Evolutionary conservation across 176 grass and related monocot species (phyloP), one percentile per base, ranked within the genome.

Genomic region (Lolium multiflorum): DNA sequence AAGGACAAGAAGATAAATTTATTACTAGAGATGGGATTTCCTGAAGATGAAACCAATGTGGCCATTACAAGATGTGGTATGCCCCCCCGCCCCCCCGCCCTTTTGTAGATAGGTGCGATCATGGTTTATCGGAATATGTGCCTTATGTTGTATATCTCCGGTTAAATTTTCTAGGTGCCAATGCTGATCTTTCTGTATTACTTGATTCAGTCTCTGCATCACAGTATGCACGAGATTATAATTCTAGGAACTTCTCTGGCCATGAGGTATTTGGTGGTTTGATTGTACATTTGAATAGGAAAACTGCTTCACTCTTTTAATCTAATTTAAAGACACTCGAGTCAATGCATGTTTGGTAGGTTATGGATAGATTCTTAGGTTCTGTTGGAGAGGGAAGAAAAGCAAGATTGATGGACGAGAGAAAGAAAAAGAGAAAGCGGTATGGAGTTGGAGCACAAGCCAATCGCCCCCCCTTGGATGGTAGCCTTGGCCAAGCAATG

Each of bases 361-460:
- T 35, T 35, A 35, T 35, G 31, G 31, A 35, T 35, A 35, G 1
- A 35, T 35, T 35, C 21, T 76, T 48, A 16, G 51, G 15, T 78
- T 78, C 55, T 8, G 71, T 48, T 83, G 74, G 56, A 47, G 47
- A 35, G 11, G 83, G 56, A 78, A 87, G 72, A 56, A 90, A 25
- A 72, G 6, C n/a, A 78, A 79, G 35, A 39, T 43, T 82, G 15
- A 43, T 82, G 54, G 72, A 78, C 57, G 65, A 59, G 5, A 67
- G 28, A 9, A 79, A 24, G 11, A 91, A 55, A 90, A 90, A 61
- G 72, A 92, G 72, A 92, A 94, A 82, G 74, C 31, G 70, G 15
- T 81, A 78, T 63, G 54, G 51, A 82, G 51, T 60, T 78, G 81
- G 64, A 69, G 31, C 57, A 47, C 69, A 81, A 12, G 71, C 46